Percentiles rank a stretch among this genome's conserved stretches.
Evolutionary conservation across 768 basidiomycete genomes (phyloP).

Genomic region (Boletus subcaerulescens): DNA sequence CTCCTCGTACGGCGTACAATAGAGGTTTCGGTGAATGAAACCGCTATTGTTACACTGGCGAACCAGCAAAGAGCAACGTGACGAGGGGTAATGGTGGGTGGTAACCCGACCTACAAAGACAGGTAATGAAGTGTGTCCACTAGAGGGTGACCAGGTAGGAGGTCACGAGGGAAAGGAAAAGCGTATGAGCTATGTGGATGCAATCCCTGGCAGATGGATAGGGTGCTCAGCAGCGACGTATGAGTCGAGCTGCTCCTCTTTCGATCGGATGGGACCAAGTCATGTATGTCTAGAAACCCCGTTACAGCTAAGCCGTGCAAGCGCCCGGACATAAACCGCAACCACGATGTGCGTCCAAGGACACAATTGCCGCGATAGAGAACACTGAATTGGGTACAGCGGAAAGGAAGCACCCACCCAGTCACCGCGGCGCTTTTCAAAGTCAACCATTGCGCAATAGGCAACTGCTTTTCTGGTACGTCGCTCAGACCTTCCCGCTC

Average conservation of each 20-base stretch:
- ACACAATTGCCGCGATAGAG: constrained; percentile 23
- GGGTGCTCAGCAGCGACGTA: neutral
- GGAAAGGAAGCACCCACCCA: constrained; percentile 17
- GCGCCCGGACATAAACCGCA: neutral
- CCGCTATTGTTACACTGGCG: neutral
- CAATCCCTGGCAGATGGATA: too few species aligned
- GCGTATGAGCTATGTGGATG: neutral
- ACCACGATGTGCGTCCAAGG: constrained; percentile 10
- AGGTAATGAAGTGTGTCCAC: neutral
- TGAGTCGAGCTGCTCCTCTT: constrained; percentile 1
- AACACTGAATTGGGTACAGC: neutral
- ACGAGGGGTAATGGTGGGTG: neutral
- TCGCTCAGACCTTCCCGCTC: constrained; percentile 35
- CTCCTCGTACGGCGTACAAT: constrained; percentile 18
- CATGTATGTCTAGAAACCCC: neutral
- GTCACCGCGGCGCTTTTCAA: constrained; percentile 30
- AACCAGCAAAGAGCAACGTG: constrained; percentile 10
- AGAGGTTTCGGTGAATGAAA: neutral
- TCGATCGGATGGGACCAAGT: neutral
- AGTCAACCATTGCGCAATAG: constrained; percentile 11
- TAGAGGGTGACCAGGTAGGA: constrained; percentile 5
- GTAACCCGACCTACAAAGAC: neutral
- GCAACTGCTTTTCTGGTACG: constrained; percentile 31
- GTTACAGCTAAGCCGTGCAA: neutral
- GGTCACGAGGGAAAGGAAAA: neutral